Conservation (phyloP, 1,284 basidiomycete species). For the Sporisorium reilianum region DNA sequence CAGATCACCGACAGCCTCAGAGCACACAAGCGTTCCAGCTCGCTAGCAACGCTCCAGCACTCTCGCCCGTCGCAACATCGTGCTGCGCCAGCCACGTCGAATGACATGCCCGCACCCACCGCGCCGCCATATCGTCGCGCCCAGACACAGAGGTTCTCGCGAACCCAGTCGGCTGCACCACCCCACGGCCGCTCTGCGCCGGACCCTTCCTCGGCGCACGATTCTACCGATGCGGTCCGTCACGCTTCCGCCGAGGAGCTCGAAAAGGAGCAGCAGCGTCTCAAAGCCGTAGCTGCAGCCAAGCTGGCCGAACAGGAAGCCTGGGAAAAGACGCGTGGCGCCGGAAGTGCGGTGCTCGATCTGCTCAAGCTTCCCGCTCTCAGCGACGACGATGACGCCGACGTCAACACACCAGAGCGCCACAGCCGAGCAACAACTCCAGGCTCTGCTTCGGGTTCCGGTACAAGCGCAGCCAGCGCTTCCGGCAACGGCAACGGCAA, state of each 20-base stretch:
- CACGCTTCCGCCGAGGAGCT: slow-evolving; percentile 23
- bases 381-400: slow-evolving; percentile 31
- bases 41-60: slow-evolving; percentile 32
- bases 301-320: slow-evolving; percentile 57
- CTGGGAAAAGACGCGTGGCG: slow-evolving; percentile 65
- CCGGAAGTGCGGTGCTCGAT: slow-evolving; percentile 61
- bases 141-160: slow-evolving; percentile 27
- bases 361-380: slow-evolving; percentile 46
- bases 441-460: slow-evolving; percentile 30
- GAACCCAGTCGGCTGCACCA: slow-evolving; percentile 37
- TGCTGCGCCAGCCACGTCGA: too few relatives aligned
- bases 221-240: slow-evolving; percentile 5
- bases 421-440: slow-evolving; percentile 33
- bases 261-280: slow-evolving; percentile 43
- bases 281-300: slow-evolving; percentile 51
- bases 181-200: slow-evolving; percentile 17
- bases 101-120: slow-evolving; percentile 36
- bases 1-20: slow-evolving; percentile 35
- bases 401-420: slow-evolving; percentile 11
- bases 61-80: neutral
- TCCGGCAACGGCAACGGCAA: slow-evolving; percentile 12
- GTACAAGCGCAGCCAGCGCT: slow-evolving; percentile 11
- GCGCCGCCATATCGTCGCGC: slow-evolving; percentile 37
- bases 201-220: neutral
- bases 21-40: slow-evolving; percentile 38